Percentiles rank a stretch among this genome's conserved stretches.
Evolutionary conservation across 83 land plant species (phyloP).

Genomic region (Picea abies): DNA sequence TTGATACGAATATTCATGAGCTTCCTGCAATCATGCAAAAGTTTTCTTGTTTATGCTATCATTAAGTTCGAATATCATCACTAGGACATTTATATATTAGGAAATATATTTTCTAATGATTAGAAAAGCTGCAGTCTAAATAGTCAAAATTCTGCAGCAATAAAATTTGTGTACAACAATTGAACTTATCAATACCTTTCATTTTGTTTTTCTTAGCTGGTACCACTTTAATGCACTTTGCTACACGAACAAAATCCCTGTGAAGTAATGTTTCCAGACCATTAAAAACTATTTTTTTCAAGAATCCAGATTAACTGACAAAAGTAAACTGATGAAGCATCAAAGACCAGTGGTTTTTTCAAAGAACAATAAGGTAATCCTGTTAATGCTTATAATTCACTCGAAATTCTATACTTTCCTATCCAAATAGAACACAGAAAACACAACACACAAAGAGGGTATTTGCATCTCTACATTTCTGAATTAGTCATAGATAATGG

Average conservation of each 20-base stretch:
- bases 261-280: neutral
- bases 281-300: neutral
- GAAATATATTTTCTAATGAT: neutral
- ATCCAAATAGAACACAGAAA: neutral
- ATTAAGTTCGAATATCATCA: neutral
- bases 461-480: neutral
- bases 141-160: neutral
- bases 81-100: neutral
- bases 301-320: neutral
- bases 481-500: neutral
- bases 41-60: neutral
- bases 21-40: constrained; percentile 4
- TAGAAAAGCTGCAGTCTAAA: neutral
- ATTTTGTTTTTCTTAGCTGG: constrained; percentile 16
- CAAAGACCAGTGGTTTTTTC: neutral
- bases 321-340: neutral
- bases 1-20: neutral
- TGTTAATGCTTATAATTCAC: neutral
- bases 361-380: neutral
- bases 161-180: constrained; percentile 8
- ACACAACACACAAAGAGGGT: neutral
- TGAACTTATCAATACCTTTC: neutral
- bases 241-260: constrained; percentile 38
- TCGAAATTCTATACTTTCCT: neutral
- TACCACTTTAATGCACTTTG: constrained; percentile 31